phyloP scores from a whole-genome alignment of 1,284 basidiomycete species.

The Cutaneotrichosporon dermatis region DNA sequence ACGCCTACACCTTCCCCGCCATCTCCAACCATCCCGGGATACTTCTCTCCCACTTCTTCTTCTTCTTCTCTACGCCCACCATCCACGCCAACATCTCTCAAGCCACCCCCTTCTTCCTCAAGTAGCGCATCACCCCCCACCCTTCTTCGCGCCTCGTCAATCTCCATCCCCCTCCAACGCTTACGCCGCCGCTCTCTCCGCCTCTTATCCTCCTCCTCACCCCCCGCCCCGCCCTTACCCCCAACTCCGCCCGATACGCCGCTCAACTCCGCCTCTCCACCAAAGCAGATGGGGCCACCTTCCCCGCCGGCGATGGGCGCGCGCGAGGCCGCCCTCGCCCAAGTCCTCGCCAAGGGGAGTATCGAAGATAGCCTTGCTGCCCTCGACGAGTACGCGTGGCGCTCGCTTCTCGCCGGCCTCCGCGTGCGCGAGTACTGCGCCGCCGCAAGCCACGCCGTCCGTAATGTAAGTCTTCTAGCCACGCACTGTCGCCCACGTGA shows the following conservation, averaged over 20 bases:
- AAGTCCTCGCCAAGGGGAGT: constrained; percentile 2
- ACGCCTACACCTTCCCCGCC: too few relatives aligned
- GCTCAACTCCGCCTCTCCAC: not conserved
- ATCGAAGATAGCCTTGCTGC: constrained; percentile 1
- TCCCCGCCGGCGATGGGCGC: not conserved
- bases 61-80: too few relatives aligned
- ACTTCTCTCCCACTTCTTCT: too few relatives aligned
- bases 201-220: not conserved
- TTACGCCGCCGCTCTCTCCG: not conserved
- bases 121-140: too few relatives aligned
- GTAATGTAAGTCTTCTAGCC: constrained; percentile 8
- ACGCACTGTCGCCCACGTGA: too few relatives aligned
- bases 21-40: too few relatives aligned
- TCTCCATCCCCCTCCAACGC: not conserved
- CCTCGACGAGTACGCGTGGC: constrained; percentile 23
- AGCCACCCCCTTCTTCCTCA: too few relatives aligned
- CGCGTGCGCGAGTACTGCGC: constrained; percentile 21
- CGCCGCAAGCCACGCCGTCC: constrained; percentile 10
- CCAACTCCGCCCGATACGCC: not conserved
- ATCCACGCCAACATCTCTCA: too few relatives aligned
- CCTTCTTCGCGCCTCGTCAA: not conserved
- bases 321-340: constrained; percentile 11
- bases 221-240: not conserved
- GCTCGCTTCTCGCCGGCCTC: constrained; percentile 14
- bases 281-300: not conserved